Evolutionary conservation across 306 rosid species (phyloP).

Genomic region (Pyrus betulifolia): DNA sequence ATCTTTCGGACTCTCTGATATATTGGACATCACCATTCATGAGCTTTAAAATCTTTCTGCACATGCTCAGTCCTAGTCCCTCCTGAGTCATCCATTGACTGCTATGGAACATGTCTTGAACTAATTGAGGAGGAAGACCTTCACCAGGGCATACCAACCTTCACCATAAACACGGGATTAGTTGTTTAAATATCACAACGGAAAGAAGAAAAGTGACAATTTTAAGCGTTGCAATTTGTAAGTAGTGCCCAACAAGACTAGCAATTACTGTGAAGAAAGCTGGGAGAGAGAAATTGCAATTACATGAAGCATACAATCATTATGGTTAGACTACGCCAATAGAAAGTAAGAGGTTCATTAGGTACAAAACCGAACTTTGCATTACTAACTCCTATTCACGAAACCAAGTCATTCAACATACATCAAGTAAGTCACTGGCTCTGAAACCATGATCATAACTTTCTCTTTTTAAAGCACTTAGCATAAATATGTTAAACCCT

Average conservation of each 20-base stretch:
- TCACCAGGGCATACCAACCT: constrained; percentile 97
- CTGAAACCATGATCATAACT: background rate
- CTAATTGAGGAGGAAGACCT: constrained; percentile 83
- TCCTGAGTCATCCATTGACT: constrained; percentile 77
- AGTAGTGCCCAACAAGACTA: background rate
- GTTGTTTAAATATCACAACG: background rate
- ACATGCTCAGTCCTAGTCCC: constrained; percentile 90
- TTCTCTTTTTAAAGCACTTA: background rate
- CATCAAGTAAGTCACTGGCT: background rate
- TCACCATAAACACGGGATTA: constrained; percentile 15
- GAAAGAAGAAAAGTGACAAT: background rate
- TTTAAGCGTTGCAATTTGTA: background rate
- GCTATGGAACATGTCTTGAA: constrained; percentile 92
- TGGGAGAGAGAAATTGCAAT: background rate
- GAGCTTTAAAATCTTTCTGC: constrained; percentile 81
- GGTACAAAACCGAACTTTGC: background rate
- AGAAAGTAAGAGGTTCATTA: background rate
- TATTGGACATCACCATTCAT: constrained; percentile 93
- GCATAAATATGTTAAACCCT: background rate
- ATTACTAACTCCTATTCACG: background rate
- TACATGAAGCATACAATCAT: background rate
- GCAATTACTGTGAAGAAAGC: background rate
- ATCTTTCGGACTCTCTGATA: constrained; percentile 86
- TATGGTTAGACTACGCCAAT: background rate
- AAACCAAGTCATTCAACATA: background rate